phyloP scores from a whole-genome alignment of 305 asterid species.

The Euphrasia arctica region DNA sequence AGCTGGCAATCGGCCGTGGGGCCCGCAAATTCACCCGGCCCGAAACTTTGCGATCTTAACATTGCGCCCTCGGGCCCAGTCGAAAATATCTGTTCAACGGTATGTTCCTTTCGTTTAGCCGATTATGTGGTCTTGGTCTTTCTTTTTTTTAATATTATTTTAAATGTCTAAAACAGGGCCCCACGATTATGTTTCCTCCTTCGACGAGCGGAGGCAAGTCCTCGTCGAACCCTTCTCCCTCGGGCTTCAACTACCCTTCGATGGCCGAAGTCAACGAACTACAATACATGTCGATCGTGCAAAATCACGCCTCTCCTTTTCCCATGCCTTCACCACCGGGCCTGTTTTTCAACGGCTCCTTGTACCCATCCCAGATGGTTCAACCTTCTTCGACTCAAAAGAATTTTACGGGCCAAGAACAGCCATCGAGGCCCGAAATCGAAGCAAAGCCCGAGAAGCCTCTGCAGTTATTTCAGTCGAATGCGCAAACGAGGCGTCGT shows the following conservation, averaged over 20 bases:
- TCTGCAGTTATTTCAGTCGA: conserved; percentile 35
- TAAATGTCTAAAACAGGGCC: conserved; percentile 42
- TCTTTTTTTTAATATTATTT: background rate
- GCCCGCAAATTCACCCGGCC: conserved; percentile 47
- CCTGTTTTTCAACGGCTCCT: conserved; percentile 62
- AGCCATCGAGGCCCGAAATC: conserved; percentile 30
- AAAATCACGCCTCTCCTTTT: conserved; percentile 54
- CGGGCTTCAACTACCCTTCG: conserved; percentile 59
- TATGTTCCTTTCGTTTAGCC: no score
- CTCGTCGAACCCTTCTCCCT: conserved; percentile 35
- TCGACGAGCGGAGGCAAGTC: conserved; percentile 16
- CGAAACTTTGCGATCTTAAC: conserved; percentile 41
- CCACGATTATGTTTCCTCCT: conserved; percentile 45
- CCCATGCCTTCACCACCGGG: conserved; percentile 48
- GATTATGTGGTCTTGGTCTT: background rate
- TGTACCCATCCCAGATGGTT: conserved; percentile 62
- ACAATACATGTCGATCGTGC: conserved; percentile 62
- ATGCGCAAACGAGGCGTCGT: conserved; percentile 25
- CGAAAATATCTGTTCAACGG: conserved; percentile 38
- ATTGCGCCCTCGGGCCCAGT: conserved; percentile 42
- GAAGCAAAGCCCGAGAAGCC: conserved; percentile 32
- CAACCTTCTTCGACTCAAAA: conserved; percentile 22
- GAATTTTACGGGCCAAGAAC: conserved; percentile 25
- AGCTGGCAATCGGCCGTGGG: conserved; percentile 49
- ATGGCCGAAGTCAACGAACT: conserved; percentile 48